phyloP scores from a whole-genome alignment of 441 rosid genomes.

The Erodium chrysanthum region DNA sequence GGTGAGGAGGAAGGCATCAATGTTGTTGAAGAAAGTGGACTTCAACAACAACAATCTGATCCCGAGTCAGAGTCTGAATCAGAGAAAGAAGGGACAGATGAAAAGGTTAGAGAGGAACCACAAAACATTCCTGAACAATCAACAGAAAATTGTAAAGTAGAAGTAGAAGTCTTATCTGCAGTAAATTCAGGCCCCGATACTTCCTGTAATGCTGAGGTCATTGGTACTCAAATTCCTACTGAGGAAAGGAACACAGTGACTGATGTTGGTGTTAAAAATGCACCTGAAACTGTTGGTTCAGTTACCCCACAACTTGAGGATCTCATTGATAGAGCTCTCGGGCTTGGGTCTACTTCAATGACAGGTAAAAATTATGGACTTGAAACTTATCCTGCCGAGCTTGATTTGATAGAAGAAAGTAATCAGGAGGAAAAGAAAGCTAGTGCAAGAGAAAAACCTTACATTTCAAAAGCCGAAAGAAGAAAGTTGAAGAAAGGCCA shows the following conservation, averaged over 20 bases:
- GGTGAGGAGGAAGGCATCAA: conserved; percentile 80
- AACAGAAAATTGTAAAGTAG: conserved; percentile 7
- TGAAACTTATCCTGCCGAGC: conserved; percentile 36
- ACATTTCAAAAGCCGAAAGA: conserved; percentile 82
- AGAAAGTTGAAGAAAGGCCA: conserved; percentile 77
- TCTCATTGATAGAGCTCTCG: conserved; percentile 89
- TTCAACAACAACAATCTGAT: conserved; percentile 24
- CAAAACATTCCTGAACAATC: conserved; percentile 9
- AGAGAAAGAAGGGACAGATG: conserved; percentile 36
- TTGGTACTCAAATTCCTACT: conserved; percentile 21
- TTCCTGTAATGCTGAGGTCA: conserved; percentile 21
- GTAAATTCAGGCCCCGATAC: conserved; percentile 11
- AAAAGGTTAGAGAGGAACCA: conserved; percentile 17
- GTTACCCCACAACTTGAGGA: conserved; percentile 68
- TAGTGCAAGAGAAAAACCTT: conserved; percentile 47
- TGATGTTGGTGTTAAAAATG: conserved; percentile 21
- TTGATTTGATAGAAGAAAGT: conserved; percentile 34
- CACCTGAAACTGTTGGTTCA: conserved; percentile 33
- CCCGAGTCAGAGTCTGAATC: conserved; percentile 42
- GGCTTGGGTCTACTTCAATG: conserved; percentile 56
- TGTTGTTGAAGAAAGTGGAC: conserved; percentile 48
- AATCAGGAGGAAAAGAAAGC: conserved; percentile 39
- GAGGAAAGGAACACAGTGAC: conserved; percentile 22
- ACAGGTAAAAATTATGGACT: conserved; percentile 32
- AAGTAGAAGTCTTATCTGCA: not conserved